phyloP scores from a whole-genome alignment of 2,329 filamentous ascomycete species.

The Calonectria henricotiae region DNA sequence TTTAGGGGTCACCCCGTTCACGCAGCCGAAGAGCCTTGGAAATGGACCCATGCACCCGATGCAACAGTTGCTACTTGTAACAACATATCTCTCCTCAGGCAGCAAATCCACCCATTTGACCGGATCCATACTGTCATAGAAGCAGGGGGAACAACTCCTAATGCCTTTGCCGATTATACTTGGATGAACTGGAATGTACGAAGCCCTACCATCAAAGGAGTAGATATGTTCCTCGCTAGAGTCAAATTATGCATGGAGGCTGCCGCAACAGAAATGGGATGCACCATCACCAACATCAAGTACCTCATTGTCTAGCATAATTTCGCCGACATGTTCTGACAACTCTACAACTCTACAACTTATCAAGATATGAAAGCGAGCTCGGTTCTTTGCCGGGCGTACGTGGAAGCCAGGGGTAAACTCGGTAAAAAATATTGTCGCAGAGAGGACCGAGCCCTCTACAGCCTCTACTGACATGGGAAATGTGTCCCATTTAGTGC shows the following conservation, averaged over 20 bases:
- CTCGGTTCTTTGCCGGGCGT: no score
- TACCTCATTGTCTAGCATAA: slow-evolving; percentile 43
- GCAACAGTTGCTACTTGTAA: slow-evolving; percentile 58
- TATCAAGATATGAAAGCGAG: background rate
- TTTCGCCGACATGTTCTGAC: no score
- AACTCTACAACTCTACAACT: background rate
- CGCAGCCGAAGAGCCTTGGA: slow-evolving; percentile 59
- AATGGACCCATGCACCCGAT: slow-evolving; percentile 60
- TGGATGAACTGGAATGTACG: slow-evolving; percentile 61
- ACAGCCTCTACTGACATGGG: slow-evolving; percentile 67
- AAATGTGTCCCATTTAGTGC: slow-evolving; percentile 66
- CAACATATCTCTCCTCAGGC: slow-evolving; percentile 58
- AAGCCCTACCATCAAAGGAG: slow-evolving; percentile 54
- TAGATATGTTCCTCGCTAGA: slow-evolving; percentile 51
- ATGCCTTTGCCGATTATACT: slow-evolving; percentile 61
- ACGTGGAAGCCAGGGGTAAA: no score
- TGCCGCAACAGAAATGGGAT: slow-evolving; percentile 57
- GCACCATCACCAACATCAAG: slow-evolving; percentile 57
- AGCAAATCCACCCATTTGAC: slow-evolving; percentile 59
- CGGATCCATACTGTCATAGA: slow-evolving; percentile 59
- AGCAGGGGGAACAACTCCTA: slow-evolving; percentile 58
- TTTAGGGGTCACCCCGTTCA: slow-evolving; percentile 58
- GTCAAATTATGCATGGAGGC: slow-evolving; percentile 60
- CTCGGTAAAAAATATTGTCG: no score
- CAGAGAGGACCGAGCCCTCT: no score